These are phyloP conservation scores for Psidium friedrichsthalianum DNA, from an alignment of 345 rosid species.

Conservation along the genomic window DNA sequence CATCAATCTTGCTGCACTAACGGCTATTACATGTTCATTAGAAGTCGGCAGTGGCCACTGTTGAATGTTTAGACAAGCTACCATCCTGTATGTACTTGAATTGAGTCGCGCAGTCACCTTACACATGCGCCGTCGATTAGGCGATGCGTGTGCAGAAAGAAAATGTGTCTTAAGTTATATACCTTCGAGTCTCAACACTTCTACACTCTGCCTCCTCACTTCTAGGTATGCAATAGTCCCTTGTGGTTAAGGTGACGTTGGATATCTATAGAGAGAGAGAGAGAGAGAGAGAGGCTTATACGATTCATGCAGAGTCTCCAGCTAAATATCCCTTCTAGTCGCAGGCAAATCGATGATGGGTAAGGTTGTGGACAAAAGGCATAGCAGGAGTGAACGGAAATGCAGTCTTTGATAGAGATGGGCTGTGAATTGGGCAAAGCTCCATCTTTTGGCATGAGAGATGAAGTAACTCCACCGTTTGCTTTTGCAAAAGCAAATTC, in stretches of 20 bases:
- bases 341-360: neutral
- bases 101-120: neutral
- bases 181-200: neutral
- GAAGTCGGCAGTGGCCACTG: neutral
- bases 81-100: neutral
- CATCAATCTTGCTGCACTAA: neutral
- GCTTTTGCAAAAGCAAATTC: neutral
- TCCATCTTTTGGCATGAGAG: neutral
- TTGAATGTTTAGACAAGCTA: neutral
- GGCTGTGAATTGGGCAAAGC: neutral
- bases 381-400: neutral
- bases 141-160: neutral
- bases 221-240: neutral
- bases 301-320: neutral
- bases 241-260: neutral
- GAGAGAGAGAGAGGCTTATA: neutral
- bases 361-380: neutral
- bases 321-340: neutral
- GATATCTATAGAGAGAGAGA: neutral
- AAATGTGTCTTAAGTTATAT: neutral
- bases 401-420: neutral
- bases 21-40: neutral
- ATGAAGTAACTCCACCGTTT: neutral
- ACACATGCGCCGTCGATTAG: neutral
- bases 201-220: neutral